phyloP scores from a whole-genome alignment of 768 basidiomycete species.

The Podaxis pistillaris region DNA sequence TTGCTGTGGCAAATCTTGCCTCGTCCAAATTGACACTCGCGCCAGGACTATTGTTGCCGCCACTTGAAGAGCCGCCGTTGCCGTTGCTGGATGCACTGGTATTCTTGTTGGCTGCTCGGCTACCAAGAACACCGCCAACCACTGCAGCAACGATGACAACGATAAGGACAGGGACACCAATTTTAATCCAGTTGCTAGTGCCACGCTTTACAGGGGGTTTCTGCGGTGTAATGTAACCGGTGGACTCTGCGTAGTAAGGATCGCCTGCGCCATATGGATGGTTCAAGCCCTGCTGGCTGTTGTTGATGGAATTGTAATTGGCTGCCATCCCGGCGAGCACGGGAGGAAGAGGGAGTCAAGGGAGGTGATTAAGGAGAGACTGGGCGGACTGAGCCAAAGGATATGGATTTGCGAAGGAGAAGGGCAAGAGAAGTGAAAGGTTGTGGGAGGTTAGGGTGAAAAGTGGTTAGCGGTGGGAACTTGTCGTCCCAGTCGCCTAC shows the following conservation, averaged over 20 bases:
- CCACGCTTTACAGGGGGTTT: constrained; percentile 44
- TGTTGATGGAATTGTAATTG: constrained; percentile 9
- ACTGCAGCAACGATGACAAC: constrained; percentile 66
- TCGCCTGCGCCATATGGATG: constrained; percentile 41
- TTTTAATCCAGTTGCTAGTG: constrained; percentile 70
- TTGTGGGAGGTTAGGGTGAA: not conserved
- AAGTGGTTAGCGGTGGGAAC: not conserved
- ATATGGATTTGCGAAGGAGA: not conserved
- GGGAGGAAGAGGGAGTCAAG: not conserved
- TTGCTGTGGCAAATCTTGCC: constrained; percentile 73
- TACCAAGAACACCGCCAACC: constrained; percentile 79
- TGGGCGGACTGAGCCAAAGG: constrained; percentile 5
- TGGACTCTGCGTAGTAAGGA: constrained; percentile 61
- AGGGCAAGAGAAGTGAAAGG: not conserved
- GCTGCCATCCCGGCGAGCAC: constrained; percentile 11
- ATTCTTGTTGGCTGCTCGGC: constrained; percentile 43
- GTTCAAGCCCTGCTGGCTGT: constrained; percentile 9
- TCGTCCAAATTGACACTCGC: constrained; percentile 57
- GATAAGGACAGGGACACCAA: constrained; percentile 66
- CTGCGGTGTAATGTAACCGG: constrained; percentile 61
- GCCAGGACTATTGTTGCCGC: constrained; percentile 51
- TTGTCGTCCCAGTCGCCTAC: not conserved
- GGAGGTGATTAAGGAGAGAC: constrained; percentile 5
- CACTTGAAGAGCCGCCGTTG: constrained; percentile 40
- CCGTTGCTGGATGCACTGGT: constrained; percentile 32